phyloP scores from a whole-genome alignment of 768 basidiomycete species.

The Roridomyces roridus region DNA sequence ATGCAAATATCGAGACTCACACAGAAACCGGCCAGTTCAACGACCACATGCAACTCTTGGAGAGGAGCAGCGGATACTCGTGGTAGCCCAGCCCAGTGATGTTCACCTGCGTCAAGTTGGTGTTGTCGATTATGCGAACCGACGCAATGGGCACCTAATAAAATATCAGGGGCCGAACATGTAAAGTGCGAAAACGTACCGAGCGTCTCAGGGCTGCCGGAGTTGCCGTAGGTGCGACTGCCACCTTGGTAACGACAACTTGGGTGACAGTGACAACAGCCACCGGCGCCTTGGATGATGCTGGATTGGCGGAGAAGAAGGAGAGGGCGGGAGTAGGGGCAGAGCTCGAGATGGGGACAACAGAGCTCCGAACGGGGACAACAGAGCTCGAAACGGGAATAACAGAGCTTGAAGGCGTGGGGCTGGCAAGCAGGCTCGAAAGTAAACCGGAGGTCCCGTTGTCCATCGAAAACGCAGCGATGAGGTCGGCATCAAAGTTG shows the following conservation, averaged over 20 bases:
- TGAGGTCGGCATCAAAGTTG: neutral
- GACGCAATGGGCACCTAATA: slow-evolving; percentile 9
- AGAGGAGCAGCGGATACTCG: slow-evolving; percentile 44
- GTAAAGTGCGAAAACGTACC: neutral
- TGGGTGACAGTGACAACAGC: slow-evolving; percentile 2
- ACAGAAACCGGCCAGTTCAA: slow-evolving; percentile 74
- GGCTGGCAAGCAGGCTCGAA: slow-evolving; percentile 5
- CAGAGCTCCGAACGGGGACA: slow-evolving; percentile 1
- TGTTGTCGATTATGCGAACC: slow-evolving; percentile 25
- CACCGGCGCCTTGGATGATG: neutral
- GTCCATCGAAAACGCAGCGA: slow-evolving; percentile 1
- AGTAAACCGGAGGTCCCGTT: neutral
- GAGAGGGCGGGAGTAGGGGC: neutral
- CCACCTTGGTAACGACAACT: neutral
- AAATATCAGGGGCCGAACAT: neutral
- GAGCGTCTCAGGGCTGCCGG: neutral
- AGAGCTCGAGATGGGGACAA: slow-evolving; percentile 11
- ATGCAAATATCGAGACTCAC: slow-evolving; percentile 46
- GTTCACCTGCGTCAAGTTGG: slow-evolving; percentile 29
- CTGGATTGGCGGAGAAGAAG: neutral
- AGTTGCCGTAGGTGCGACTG: neutral
- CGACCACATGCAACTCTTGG: slow-evolving; percentile 58
- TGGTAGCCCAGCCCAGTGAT: slow-evolving; percentile 41
- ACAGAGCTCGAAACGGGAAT: neutral
- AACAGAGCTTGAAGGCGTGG: slow-evolving; percentile 12